These are phyloP conservation scores for Angomonas desouzai DNA, from an alignment of 208 protist species.

Conservation along the genomic window DNA sequence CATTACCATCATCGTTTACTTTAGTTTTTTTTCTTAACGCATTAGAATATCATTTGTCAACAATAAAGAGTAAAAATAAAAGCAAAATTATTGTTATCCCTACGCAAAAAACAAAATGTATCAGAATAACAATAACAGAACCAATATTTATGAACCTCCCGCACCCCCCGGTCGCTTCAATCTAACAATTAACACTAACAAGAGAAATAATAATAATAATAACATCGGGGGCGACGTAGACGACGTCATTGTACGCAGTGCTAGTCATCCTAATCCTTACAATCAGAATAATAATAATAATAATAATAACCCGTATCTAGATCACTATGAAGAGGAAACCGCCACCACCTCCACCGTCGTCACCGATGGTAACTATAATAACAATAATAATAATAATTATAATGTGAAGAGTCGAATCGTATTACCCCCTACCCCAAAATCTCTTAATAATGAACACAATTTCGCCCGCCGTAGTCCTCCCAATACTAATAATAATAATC, in stretches of 20 bases:
- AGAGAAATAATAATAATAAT: neutral
- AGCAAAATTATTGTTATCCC: neutral
- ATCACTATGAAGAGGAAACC: slow-evolving; percentile 3
- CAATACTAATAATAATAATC: neutral
- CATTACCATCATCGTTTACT: slow-evolving; percentile 19
- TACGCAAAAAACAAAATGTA: neutral
- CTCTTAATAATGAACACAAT: neutral
- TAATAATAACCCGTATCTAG: neutral
- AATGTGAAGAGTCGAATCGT: neutral
- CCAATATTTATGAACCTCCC: neutral
- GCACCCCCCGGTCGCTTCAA: neutral
- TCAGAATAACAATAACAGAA: neutral
- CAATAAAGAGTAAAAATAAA: neutral
- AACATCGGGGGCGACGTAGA: neutral
- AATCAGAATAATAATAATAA: slow-evolving; percentile 8
- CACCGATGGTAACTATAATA: neutral
- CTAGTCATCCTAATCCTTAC: neutral
- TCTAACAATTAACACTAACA: neutral
- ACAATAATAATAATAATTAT: slow-evolving; percentile 10
- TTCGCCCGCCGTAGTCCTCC: neutral
- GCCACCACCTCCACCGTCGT: neutral
- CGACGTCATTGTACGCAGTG: neutral
- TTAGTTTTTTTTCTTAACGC: slow-evolving; percentile 19
- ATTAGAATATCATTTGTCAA: neutral
- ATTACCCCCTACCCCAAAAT: neutral